phyloP scores from a whole-genome alignment of 106 monocot species.

The Phalaenopsis aphrodite region DNA sequence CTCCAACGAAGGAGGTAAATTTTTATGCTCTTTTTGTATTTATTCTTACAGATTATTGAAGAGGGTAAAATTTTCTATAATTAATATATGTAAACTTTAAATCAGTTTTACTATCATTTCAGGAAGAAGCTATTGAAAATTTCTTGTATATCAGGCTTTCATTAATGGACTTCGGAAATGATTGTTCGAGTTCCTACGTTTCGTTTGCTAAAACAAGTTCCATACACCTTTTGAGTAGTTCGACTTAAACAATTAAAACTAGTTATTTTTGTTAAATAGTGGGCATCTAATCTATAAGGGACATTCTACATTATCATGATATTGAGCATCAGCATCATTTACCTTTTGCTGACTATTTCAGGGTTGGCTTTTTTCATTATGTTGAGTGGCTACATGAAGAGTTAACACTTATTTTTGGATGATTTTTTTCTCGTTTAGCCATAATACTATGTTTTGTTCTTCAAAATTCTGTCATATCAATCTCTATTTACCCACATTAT shows the following conservation, averaged over 20 bases:
- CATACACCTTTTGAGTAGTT: not conserved
- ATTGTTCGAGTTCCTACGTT: not conserved
- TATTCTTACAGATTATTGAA: slow-evolving; percentile 1
- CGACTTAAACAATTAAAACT: not conserved
- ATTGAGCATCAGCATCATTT: not conserved
- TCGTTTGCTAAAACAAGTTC: not conserved
- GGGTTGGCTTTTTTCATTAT: not conserved
- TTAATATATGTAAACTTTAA: not conserved
- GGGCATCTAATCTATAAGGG: not conserved
- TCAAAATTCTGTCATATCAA: too few species aligned
- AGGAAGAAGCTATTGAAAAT: not conserved
- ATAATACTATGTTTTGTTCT: too few species aligned
- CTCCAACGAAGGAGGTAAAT: slow-evolving; percentile 86
- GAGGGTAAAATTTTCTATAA: not conserved
- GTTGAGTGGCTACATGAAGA: not conserved
- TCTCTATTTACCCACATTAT: too few species aligned
- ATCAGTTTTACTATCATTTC: not conserved
- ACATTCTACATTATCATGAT: not conserved
- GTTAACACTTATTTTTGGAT: too few species aligned
- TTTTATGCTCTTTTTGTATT: not conserved
- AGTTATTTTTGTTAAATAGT: not conserved
- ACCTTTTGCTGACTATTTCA: not conserved
- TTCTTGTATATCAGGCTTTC: not conserved
- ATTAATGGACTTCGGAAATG: not conserved
- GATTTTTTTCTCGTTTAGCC: too few species aligned